Conservation (phyloP, 2,329 filamentous ascomycete genomes). For the Pseudogymnoascus sp. region DNA sequence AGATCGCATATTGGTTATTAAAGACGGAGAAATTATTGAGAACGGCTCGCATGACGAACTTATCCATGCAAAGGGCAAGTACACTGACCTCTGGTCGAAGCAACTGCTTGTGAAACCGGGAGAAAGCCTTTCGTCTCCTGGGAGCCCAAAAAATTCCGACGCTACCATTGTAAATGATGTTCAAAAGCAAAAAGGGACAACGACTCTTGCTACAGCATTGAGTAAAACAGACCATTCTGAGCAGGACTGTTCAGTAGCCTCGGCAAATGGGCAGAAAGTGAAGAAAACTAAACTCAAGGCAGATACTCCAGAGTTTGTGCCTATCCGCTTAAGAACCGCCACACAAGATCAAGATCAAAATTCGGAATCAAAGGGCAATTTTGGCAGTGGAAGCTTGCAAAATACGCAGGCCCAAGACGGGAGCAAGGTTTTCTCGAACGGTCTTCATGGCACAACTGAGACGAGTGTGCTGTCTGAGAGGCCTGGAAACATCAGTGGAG, state of each 20-base stretch:
- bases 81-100: conserved; percentile 44
- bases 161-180: conserved; percentile 27
- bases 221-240: neutral
- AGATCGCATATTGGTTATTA: conserved; percentile 46
- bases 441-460: neutral
- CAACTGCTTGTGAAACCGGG: conserved; percentile 32
- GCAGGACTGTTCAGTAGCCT: neutral
- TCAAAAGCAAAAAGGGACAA: neutral
- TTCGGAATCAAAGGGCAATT: neutral
- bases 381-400: neutral
- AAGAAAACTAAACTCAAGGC: conserved; percentile 28
- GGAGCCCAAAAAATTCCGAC: conserved; percentile 22
- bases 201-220: conserved; percentile 9
- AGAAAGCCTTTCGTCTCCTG: conserved; percentile 18
- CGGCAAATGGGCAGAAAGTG: neutral
- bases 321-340: conserved; percentile 15
- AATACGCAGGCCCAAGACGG: neutral
- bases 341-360: neutral
- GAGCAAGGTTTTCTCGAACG: neutral
- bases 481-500: neutral
- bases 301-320: conserved; percentile 36
- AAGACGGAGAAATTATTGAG: conserved; percentile 44
- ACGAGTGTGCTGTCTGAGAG: neutral
- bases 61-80: conserved; percentile 40
- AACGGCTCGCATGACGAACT: conserved; percentile 44